phyloP scores from a whole-genome alignment of 2,329 filamentous ascomycete species.

The Apiospora aurea region DNA sequence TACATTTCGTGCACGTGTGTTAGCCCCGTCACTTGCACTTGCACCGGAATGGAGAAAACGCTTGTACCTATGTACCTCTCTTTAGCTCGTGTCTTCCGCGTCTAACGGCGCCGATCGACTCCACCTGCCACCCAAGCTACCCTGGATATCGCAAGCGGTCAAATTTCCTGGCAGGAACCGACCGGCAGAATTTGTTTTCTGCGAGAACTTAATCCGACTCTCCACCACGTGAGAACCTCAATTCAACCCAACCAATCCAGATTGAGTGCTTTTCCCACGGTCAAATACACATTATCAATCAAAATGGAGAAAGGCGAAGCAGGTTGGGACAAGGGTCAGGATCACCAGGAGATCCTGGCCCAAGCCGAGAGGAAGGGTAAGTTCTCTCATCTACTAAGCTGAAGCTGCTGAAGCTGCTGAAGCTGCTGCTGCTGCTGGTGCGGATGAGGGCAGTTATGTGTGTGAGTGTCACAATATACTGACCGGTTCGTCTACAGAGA shows the following conservation, averaged over 20 bases:
- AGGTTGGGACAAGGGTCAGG: constrained; percentile 3
- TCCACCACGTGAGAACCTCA: constrained; percentile 1
- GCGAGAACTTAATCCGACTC: not conserved
- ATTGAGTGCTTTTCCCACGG: not conserved
- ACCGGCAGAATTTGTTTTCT: constrained; percentile 18
- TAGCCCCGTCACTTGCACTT: not conserved
- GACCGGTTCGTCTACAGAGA: not conserved
- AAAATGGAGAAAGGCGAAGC: not conserved
- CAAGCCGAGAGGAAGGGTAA: not conserved
- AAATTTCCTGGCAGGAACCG: constrained; percentile 4
- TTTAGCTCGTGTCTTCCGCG: not conserved
- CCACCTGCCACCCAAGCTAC: constrained; percentile 1
- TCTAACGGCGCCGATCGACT: not conserved
- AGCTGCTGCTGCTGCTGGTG: not conserved
- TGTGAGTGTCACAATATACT: not conserved
- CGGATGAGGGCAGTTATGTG: not conserved
- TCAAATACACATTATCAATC: not conserved
- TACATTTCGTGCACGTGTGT: not conserved
- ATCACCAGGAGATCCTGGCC: not conserved
- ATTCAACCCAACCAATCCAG: not conserved
- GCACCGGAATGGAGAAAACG: not conserved
- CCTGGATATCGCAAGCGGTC: constrained; percentile 7
- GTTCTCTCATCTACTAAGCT: not conserved
- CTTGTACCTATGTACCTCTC: constrained; percentile 2
- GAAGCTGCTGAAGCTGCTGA: not conserved